Evolutionary conservation across 495 filamentous ascomycete genomes (phyloP).

Genomic region (Neurospora sp.): DNA sequence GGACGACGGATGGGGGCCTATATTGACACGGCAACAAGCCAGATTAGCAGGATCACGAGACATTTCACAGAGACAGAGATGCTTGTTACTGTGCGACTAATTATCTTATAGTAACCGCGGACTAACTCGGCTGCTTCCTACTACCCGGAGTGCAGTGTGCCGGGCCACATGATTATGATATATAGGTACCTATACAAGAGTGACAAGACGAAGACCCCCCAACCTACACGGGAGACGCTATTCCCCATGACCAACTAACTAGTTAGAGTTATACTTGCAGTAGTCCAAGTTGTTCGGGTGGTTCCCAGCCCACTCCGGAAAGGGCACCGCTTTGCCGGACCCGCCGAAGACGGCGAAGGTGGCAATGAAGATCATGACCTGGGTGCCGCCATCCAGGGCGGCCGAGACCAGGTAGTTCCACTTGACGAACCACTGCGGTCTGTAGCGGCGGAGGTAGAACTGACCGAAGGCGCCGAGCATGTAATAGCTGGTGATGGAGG

Average conservation of each 20-base stretch:
- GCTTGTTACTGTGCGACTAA: too few species aligned
- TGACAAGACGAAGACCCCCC: not conserved
- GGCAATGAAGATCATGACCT: slow-evolving; percentile 44
- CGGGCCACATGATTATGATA: too few species aligned
- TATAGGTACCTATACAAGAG: not conserved
- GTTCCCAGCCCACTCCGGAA: slow-evolving; percentile 46
- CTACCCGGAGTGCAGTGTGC: too few species aligned
- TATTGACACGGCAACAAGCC: too few species aligned
- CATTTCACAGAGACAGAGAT: too few species aligned
- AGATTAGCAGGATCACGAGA: too few species aligned
- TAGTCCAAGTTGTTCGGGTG: slow-evolving; percentile 6
- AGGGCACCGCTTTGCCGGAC: slow-evolving; percentile 22
- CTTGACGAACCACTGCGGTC: slow-evolving; percentile 43
- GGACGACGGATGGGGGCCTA: too few species aligned
- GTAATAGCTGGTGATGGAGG: slow-evolving; percentile 33
- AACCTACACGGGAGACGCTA: not conserved
- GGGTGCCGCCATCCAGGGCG: slow-evolving; percentile 45
- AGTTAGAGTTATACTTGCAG: not conserved
- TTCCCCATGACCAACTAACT: not conserved
- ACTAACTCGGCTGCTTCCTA: too few species aligned
- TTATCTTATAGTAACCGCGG: too few species aligned
- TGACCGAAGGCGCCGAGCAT: slow-evolving; percentile 40
- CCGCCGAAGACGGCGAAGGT: slow-evolving; percentile 51
- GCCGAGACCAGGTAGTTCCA: slow-evolving; percentile 48
- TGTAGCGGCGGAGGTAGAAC: slow-evolving; percentile 41